Base-by-base conservation (phyloP, 129 eudicot species). In the Pittosporum tobira region DNA sequence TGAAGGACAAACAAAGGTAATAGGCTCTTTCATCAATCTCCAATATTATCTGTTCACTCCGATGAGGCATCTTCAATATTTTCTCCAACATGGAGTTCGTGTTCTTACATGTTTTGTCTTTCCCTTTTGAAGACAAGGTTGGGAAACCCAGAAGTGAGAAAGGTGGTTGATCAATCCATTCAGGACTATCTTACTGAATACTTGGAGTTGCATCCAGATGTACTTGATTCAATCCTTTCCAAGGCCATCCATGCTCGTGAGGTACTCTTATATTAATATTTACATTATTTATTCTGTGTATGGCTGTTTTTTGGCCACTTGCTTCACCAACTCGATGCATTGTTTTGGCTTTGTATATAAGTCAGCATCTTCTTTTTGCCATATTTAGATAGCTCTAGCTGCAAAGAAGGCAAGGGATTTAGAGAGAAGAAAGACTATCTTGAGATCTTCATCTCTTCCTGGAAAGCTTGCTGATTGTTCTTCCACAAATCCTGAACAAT, bases 391-490 rank as follows among this genome's bases (percentile, higher is more conserved):
- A 63, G 96, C 96, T 79, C 73, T 69, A 65, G 99, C 99, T 18
- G 99, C 99, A 58, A 87, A 87, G 59, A 73, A 94, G 82, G 99
- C 99, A 22, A 81, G 96, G 57, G 96, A 93, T 42, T 68, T 93
- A 68, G 96, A 79, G 72, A 84, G 99, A 69, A 86, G 81, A 54
- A 93, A 93, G 71, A 75, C 94, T 73, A 96, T 84, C 52, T 64
- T 87, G 66, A 87, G 57, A 72, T 78, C 85, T 15, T 84, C 96
- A 30, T 84, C 99, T 72, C 94, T 93, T 68, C 96, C 99, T 15
- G 96, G 99, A 75, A 93, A 93, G 64, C 99, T 93, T 76, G 99
- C 99, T 60, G 99, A 93, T 75, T 93, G 99, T 74, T 93, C 99
- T 62, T 71, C 96, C 53, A 84, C 99, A 3, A 83, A 93, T 82